Evolutionary conservation across 2,329 filamentous ascomycete genomes (phyloP), one percentile per base, ranked within the genome.

Genomic region (Phyllosticta capitalensis): DNA sequence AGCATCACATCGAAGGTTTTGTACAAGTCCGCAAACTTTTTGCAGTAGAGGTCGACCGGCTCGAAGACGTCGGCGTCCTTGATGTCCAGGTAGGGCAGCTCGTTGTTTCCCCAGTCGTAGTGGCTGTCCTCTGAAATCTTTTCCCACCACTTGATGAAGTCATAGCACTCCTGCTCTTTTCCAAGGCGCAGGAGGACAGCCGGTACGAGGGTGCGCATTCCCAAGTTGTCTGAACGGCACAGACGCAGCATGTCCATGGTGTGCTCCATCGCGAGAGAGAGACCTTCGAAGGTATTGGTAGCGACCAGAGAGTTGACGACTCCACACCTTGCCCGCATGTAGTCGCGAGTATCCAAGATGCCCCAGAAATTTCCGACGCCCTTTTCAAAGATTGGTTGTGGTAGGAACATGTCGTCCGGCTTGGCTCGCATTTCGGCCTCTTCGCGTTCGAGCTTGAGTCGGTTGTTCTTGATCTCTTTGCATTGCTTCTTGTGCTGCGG

Each of bases 111-210:
- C 71, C 66, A 75, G 54, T 77, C 69, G 56, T 76, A 76, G 49
- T 69, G 20, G 9, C 54, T 28, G 2, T 66, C 54, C n/a, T 61
- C 33, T 5, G 61, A 67, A 0, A 62, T 63, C 0, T 65, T 69
- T 5, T 62, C 65, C 69, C 70, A 80, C 77, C 75, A 80, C 66
- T 78, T 80, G 64, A 73, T 53, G 45, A 78, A 77, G 58, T 78
- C 74, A 61, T 79, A 79, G 64, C 72, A 76, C n/a, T 79, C 78
- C 64, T 82, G 79, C 59, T 83, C 79, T 50, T 66, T 69, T 20
- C 73, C 72, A 6, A 83, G 70, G 2, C 79, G 75, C 14, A 83
- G 64, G 58, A 76, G 71, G 9, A 79, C 50, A 0, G 65, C 62
- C 0, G 81, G 79, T 0, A 78, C 61, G 0, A 76, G 20, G 19